phyloP scores from a whole-genome alignment of 768 basidiomycete genomes.

The Mycena epipterygia region DNA sequence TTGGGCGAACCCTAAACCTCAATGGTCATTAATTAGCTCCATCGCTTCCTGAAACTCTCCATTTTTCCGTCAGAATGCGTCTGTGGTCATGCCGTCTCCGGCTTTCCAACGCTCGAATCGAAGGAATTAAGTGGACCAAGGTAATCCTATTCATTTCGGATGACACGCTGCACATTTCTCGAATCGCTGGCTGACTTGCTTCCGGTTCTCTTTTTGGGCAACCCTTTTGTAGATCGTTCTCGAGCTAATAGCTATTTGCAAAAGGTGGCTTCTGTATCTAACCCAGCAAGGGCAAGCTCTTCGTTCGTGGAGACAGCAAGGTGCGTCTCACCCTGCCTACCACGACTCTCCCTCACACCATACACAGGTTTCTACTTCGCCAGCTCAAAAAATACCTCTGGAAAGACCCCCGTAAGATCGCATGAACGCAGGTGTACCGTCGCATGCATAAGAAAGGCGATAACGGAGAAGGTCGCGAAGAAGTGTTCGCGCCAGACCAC shows the following conservation, averaged over 20 bases:
- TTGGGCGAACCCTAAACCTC: not conserved
- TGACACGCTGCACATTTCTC: conserved; percentile 12
- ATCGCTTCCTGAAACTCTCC: conserved; percentile 40
- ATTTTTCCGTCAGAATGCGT: not conserved
- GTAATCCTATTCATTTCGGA: not conserved
- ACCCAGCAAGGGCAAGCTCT: conserved; percentile 96
- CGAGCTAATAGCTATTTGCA: conserved; percentile 44
- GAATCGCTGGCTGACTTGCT: conserved; percentile 3
- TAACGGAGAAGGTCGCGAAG: conserved; percentile 99
- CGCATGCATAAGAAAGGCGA: conserved; percentile 99
- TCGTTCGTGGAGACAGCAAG: conserved; percentile 97
- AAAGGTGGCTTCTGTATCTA: conserved; percentile 99
- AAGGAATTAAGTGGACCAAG: not conserved
- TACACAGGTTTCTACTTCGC: conserved; percentile 92
- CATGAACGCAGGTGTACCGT: conserved; percentile 95
- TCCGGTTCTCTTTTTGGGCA: not conserved
- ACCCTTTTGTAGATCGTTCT: conserved; percentile 20
- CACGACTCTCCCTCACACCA: not conserved
- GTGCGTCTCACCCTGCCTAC: conserved; percentile 55
- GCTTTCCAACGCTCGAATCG: conserved; percentile 15
- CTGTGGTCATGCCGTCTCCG: not conserved
- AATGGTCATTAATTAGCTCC: conserved; percentile 46
- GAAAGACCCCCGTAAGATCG: conserved; percentile 99
- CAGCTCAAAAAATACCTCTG: conserved; percentile 93
- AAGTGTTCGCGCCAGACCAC: conserved; percentile 95